Conservation (phyloP, 352 stramenopile genomes). For the Aphanomyces stellatus region DNA sequence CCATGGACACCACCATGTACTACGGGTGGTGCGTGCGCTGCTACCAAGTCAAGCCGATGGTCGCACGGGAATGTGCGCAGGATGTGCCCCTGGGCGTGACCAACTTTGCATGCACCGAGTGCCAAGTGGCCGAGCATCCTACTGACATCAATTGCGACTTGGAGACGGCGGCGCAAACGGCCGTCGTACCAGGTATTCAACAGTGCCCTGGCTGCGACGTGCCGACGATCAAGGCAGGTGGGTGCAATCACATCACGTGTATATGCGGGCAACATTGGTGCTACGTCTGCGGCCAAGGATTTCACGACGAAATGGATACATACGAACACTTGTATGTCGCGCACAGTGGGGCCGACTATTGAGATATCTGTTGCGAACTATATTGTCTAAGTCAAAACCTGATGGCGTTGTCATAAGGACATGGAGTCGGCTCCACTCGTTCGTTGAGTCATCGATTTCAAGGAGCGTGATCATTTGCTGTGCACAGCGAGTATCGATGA, state of each 20-base stretch:
- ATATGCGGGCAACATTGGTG: constrained; percentile 15
- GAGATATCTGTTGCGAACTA: no score
- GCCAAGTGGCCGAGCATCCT: not conserved
- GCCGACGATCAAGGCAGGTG: not conserved
- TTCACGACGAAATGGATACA: not conserved
- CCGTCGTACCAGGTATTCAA: not conserved
- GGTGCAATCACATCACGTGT: constrained; percentile 17
- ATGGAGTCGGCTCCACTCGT: no score
- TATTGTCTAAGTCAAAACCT: no score
- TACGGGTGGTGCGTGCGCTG: constrained; percentile 10
- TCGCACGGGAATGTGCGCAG: not conserved
- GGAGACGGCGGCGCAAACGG: no score
- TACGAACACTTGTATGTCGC: constrained; percentile 2
- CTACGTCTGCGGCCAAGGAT: not conserved
- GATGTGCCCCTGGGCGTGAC: not conserved
- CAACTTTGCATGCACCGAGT: not conserved
- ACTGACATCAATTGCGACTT: no score
- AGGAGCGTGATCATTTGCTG: no score
- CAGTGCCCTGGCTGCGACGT: not conserved
- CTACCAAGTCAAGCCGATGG: constrained; percentile 8
- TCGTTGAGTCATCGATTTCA: no score
- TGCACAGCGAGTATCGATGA: no score
- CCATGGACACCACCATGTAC: not conserved
- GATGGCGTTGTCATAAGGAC: no score
- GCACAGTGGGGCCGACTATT: not conserved